These are phyloP conservation scores for Eucalyptus pumila DNA, from an alignment of 345 rosid species.

Conservation along the genomic window DNA sequence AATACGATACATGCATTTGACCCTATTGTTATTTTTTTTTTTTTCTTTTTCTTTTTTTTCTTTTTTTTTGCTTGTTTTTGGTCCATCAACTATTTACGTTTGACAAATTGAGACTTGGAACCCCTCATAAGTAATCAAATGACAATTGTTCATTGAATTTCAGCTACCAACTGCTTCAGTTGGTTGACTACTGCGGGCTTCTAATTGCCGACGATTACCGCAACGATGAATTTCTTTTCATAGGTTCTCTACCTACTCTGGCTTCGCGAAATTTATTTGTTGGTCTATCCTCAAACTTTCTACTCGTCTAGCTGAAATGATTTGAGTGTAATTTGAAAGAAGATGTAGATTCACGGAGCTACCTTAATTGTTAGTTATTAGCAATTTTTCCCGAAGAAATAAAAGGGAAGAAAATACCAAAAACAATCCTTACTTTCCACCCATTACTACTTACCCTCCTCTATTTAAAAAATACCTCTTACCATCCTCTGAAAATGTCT, in stretches of 20 bases:
- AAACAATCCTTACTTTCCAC: not conserved
- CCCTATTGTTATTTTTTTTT: not conserved
- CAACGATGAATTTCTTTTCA: not conserved
- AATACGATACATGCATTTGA: not conserved
- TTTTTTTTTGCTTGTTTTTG: not conserved
- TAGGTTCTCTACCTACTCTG: not conserved
- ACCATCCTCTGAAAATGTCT: not conserved
- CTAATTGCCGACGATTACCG: not conserved
- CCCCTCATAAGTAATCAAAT: not conserved
- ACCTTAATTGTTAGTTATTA: not conserved
- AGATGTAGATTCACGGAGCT: not conserved
- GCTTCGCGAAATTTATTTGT: not conserved
- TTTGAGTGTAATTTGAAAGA: not conserved
- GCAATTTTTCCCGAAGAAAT: not conserved
- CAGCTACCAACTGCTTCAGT: not conserved
- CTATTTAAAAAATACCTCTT: not conserved
- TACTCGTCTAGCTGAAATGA: not conserved
- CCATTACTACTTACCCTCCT: not conserved
- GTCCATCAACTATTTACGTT: not conserved
- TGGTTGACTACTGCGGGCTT: not conserved
- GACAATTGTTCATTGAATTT: not conserved
- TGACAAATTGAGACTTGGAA: not conserved
- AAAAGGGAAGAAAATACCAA: not conserved
- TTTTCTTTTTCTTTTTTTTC: rapidly evolving
- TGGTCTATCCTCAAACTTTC: not conserved